phyloP scores from a whole-genome alignment of 495 filamentous ascomycete genomes.

The Thozetella sp. region DNA sequence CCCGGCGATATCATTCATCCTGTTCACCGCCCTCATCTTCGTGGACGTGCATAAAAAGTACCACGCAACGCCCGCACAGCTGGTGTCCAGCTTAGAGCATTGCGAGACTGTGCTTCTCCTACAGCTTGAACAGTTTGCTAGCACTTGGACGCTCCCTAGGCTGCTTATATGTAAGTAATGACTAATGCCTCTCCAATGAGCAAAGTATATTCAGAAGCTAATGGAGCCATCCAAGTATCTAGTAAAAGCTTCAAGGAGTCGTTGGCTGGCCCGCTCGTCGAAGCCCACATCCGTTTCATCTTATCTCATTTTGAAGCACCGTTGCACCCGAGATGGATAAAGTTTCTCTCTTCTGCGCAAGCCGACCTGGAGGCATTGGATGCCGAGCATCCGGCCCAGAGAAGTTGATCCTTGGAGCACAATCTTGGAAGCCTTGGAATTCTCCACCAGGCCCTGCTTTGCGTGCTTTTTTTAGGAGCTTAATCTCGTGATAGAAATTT shows the following conservation, averaged over 20 bases:
- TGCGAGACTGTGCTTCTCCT: constrained; percentile 1
- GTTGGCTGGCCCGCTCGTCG: neutral
- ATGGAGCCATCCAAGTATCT: neutral
- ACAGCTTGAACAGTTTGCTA: constrained; percentile 1
- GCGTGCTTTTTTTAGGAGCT: too few species aligned
- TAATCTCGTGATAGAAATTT: too few species aligned
- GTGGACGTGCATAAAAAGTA: neutral
- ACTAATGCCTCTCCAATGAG: neutral
- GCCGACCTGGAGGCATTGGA: neutral
- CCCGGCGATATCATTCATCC: neutral
- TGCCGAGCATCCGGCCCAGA: neutral
- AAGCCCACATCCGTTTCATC: neutral
- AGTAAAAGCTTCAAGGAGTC: neutral
- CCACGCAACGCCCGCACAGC: neutral
- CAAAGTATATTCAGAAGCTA: neutral
- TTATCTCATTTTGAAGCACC: neutral
- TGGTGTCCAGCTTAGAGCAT: neutral
- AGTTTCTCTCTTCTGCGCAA: constrained; percentile 2
- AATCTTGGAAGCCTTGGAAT: too few species aligned
- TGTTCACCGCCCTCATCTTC: neutral
- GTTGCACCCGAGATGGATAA: neutral
- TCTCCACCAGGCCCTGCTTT: too few species aligned
- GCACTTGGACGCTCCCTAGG: constrained; percentile 1
- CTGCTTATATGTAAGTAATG: neutral
- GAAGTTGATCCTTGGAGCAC: neutral